These are phyloP conservation scores for Cruciata laevipes DNA, from an alignment of 257 asterid genomes.

Conservation along the genomic window DNA sequence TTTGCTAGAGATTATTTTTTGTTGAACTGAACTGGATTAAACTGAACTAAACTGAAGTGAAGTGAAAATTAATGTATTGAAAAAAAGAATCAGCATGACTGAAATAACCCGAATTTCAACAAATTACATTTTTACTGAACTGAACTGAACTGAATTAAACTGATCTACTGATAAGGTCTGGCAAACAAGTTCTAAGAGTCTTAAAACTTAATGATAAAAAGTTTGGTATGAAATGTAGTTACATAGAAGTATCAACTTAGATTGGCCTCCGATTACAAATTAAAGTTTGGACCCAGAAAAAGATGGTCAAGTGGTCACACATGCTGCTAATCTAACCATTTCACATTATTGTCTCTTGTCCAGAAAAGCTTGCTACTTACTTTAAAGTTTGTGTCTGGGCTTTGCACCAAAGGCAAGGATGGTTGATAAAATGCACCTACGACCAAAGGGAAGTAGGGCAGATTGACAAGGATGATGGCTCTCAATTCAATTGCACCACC, in stretches of 20 bases:
- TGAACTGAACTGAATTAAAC: no score
- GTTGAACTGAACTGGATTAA: no score
- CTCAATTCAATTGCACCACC: slow-evolving; percentile 17
- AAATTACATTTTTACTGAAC: no score
- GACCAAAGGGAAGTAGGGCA: slow-evolving; percentile 10
- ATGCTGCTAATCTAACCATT: slow-evolving; percentile 1
- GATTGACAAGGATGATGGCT: slow-evolving; percentile 13
- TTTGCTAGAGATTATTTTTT: no score
- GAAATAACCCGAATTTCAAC: no score
- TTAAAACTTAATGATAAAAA: no score
- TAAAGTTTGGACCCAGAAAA: not conserved
- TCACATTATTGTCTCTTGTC: not conserved
- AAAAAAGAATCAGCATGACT: no score
- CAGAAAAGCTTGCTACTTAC: not conserved
- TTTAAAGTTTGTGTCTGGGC: not conserved
- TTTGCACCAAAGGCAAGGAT: not conserved
- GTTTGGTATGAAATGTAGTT: not conserved
- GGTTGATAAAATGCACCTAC: not conserved
- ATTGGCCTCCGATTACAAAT: not conserved
- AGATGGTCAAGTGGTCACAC: not conserved
- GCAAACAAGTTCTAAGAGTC: no score
- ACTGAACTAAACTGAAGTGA: no score
- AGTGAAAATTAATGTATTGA: no score
- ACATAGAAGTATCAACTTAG: not conserved
- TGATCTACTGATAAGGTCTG: no score